phyloP scores from a whole-genome alignment of 805 yeast genomes.

The Teunomyces lycoperdinae region DNA sequence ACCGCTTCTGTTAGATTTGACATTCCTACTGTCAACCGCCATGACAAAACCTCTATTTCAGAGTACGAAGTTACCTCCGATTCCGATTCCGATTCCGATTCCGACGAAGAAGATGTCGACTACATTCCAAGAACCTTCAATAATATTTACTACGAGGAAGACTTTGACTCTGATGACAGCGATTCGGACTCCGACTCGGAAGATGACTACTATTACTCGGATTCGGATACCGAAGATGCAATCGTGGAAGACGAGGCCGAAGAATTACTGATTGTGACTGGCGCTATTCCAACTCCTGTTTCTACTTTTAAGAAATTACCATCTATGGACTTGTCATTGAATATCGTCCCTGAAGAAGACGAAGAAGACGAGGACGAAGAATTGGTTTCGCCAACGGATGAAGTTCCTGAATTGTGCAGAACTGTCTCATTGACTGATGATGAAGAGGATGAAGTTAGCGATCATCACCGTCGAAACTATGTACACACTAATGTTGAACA shows the following conservation, averaged over 20 bases:
- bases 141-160: constrained; percentile 7
- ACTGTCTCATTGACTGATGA: constrained; percentile 18
- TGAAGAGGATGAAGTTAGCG: constrained; percentile 12
- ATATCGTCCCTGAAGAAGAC: constrained; percentile 12
- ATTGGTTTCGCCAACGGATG: constrained; percentile 1
- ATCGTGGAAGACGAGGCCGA: constrained; percentile 1
- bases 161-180: constrained; percentile 24
- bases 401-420: constrained; percentile 18
- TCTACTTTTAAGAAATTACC: constrained; percentile 16
- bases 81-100: constrained; percentile 24
- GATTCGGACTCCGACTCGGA: constrained; percentile 17
- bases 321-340: constrained; percentile 14
- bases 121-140: constrained; percentile 9
- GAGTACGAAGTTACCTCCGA: constrained; percentile 39
- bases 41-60: constrained; percentile 28
- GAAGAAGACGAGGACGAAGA: constrained; percentile 9
- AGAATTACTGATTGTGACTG: not conserved
- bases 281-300: not conserved
- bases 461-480: not conserved
- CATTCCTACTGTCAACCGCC: constrained; percentile 13
- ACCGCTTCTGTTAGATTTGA: constrained; percentile 12
- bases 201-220: constrained; percentile 18
- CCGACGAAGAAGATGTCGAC: constrained; percentile 16
- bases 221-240: constrained; percentile 13
- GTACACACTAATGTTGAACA: constrained; percentile 3